Evolutionary conservation across 2,329 filamentous ascomycete genomes (phyloP), one percentile per base, ranked within the genome.

Genomic region (Claviceps quebecensis): DNA sequence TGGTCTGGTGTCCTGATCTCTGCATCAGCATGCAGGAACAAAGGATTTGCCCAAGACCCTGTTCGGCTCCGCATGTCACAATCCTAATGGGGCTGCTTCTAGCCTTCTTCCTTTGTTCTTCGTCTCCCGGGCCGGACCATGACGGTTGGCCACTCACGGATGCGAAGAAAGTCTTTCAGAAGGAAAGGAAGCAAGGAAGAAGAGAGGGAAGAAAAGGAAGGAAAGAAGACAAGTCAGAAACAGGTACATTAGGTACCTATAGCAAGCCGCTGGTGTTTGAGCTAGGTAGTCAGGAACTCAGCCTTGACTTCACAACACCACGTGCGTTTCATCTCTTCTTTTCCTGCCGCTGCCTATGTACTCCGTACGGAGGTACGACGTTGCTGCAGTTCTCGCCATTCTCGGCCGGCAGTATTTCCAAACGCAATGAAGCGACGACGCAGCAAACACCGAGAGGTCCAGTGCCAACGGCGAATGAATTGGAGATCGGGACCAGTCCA

Each of bases 401-500:
- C 48, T 49, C 48, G 48, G 48, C 48, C 48, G 48, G 48, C 40
- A 44, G 23, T 13, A 37, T 49, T 26, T 11, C n/a, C 48, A 11
- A 37, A 44, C 37, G 40, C 40, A 23, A 36, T 17, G 17, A 17
- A 8, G 26, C 37, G 37, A 19, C 23, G 40, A 22, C n/a, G 22
- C 47, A 29, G 36, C 22, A 48, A 26, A 43, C 4, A 13, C 40
- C 40, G 19, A 43, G 6, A 40, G 4, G 26, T 8, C 26, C 26
- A 29, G 2, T 29, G 7, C 7, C 26, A 29, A 29, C 7, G 26
- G 26, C 26, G 26, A 29, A 8, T 29, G 26, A 29, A 29, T 8
- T n/a, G 38, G n/a, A n/a, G 7, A 19, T 13, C 5, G 39, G 7
- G 39, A 8, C 9, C 14, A 16, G n/a, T 7, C n/a, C n/a, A 14